Conservation (phyloP, 2,329 filamentous ascomycete species). For the Phaeophleospora eucalypticola region DNA sequence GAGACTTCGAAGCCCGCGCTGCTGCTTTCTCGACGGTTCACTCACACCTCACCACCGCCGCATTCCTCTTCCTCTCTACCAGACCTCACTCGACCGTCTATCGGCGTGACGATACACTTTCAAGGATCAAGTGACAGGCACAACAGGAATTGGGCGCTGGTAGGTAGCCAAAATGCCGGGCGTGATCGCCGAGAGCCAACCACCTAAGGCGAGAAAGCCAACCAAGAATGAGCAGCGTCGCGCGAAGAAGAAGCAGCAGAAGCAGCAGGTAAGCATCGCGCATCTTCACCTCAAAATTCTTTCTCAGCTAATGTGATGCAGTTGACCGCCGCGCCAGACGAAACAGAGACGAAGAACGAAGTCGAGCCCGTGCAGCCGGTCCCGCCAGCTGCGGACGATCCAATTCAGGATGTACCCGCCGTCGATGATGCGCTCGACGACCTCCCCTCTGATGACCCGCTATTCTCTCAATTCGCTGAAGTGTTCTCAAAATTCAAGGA, state of each 20-base stretch:
- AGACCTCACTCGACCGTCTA: not conserved
- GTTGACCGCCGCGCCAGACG: conserved; percentile 12
- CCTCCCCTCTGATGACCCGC: conserved; percentile 53
- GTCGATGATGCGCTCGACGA: conserved; percentile 22
- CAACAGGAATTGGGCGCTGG: conserved; percentile 1
- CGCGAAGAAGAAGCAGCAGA: conserved; percentile 90
- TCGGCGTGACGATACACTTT: not conserved
- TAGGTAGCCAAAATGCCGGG: conserved; percentile 33
- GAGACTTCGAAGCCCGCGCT: not conserved
- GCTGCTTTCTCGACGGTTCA: not conserved
- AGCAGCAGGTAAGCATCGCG: conserved; percentile 49
- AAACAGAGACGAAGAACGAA: conserved; percentile 29
- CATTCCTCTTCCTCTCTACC: not conserved
- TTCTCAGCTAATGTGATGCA: not conserved
- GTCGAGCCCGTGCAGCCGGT: conserved; percentile 25
- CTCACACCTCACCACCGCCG: not conserved
- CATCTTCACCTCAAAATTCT: not conserved
- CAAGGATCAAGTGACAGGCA: not conserved
- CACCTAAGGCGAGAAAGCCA: conserved; percentile 55
- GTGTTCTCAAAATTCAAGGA: conserved; percentile 77
- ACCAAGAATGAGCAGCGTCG: conserved; percentile 93
- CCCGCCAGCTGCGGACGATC: conserved; percentile 25
- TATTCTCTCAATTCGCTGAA: conserved; percentile 77
- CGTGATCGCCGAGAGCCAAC: conserved; percentile 29
- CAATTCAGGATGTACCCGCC: conserved; percentile 24